Conservation (phyloP, 305 asterid species). For the Solanum aculeatissimum region DNA sequence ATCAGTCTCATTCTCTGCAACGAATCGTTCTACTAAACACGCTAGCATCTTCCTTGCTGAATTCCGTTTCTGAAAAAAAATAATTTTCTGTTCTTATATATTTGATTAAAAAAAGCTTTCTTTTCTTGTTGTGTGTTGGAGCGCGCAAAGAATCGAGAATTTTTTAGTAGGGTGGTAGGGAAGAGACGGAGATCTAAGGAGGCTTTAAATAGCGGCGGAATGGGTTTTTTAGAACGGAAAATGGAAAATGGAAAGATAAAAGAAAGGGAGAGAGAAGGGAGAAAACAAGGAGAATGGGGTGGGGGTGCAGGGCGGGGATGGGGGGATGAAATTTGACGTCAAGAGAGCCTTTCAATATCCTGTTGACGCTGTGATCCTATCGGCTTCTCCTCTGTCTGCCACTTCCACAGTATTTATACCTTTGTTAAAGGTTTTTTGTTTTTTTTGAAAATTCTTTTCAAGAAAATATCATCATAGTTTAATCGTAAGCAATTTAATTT, state of each 20-base stretch:
- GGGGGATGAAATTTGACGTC: neutral
- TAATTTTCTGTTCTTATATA: neutral
- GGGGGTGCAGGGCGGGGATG: no score
- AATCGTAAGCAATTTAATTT: no score
- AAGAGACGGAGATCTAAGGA: neutral
- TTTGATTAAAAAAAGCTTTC: neutral
- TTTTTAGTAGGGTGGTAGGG: neutral
- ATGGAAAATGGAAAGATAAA: neutral
- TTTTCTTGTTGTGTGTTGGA: neutral
- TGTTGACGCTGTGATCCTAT: slow-evolving; percentile 22
- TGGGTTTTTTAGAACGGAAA: neutral
- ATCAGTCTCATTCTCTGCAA: slow-evolving; percentile 44
- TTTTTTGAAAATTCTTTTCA: no score
- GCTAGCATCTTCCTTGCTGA: slow-evolving; percentile 48
- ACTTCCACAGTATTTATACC: slow-evolving; percentile 10
- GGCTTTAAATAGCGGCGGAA: slow-evolving; percentile 3
- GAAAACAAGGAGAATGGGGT: neutral
- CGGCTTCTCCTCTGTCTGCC: slow-evolving; percentile 46
- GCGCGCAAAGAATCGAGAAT: neutral
- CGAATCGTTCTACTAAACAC: slow-evolving; percentile 37
- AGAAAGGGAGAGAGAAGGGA: neutral
- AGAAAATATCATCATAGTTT: no score
- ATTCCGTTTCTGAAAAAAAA: neutral
- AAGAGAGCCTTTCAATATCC: slow-evolving; percentile 21
- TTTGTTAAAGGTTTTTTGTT: no score